These are phyloP conservation scores for Scenedesmus sp. DNA, from an alignment of 163 green algal species.

Conservation along the genomic window DNA sequence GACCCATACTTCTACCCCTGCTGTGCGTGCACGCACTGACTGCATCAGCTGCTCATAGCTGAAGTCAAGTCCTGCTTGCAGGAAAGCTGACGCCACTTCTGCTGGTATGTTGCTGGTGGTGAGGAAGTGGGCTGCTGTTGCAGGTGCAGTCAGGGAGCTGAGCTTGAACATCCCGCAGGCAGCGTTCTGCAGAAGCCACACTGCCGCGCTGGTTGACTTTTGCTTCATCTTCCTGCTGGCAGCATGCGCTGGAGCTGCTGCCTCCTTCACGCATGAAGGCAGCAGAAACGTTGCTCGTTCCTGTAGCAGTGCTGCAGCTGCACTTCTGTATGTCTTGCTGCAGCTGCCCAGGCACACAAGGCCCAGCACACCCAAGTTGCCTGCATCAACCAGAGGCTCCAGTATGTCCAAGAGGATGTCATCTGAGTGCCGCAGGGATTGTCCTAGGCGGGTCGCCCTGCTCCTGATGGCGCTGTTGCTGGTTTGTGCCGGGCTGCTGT, in stretches of 20 bases:
- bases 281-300: background rate
- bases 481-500: too few species aligned
- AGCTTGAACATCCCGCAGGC: background rate
- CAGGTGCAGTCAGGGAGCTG: background rate
- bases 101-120: background rate
- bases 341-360: background rate
- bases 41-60: background rate
- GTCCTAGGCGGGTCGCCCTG: too few species aligned
- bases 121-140: background rate
- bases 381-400: background rate
- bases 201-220: background rate
- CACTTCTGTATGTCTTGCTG: background rate
- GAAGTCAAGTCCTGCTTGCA: background rate
- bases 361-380: background rate
- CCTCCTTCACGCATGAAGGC: background rate
- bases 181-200: background rate
- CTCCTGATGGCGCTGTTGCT: too few species aligned
- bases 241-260: background rate
- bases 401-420: background rate
- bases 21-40: background rate
- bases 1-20: background rate
- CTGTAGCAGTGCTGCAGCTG: background rate
- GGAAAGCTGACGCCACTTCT: background rate
- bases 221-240: background rate
- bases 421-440: too few species aligned